Percentiles rank a stretch among this genome's conserved stretches.
Conservation (phyloP, 2,329 filamentous ascomycete genomes). For the Neophaeococcomyces mojaviensis region DNA sequence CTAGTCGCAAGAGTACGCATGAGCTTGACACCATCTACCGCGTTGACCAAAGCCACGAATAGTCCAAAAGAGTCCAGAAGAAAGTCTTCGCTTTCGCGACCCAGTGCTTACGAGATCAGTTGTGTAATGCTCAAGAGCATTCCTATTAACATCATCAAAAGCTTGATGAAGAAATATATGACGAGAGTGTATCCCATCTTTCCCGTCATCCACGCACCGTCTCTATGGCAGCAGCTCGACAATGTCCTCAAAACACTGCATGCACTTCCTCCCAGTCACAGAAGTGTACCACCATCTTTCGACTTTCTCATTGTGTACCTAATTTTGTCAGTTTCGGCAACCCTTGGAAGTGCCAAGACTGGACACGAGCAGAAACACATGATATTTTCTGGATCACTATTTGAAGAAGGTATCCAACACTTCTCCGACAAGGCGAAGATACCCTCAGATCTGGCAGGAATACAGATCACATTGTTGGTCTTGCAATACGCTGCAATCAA, state of each 20-base stretch:
- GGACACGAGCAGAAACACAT: conserved; percentile 28
- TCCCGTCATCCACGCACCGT: conserved; percentile 24
- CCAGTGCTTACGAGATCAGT: conserved; percentile 17
- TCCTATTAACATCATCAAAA: conserved; percentile 21
- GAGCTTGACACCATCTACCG: conserved; percentile 28
- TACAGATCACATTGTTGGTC: conserved; percentile 23
- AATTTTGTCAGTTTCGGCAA: conserved; percentile 28
- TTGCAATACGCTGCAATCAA: conserved; percentile 25
- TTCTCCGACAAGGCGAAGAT: conserved; percentile 25
- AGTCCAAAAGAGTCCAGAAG: conserved; percentile 15
- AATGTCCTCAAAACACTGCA: conserved; percentile 17
- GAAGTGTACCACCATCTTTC: conserved; percentile 22
- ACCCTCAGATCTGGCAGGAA: conserved; percentile 24
- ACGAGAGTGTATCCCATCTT: conserved; percentile 26
- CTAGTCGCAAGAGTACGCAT: conserved; percentile 27
- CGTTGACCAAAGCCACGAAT: conserved; percentile 17
- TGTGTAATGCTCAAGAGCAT: conserved; percentile 23
- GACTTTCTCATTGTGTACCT: conserved; percentile 29
- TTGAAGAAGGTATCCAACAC: conserved; percentile 29
- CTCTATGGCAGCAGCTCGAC: conserved; percentile 26
- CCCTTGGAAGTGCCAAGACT: conserved; percentile 26
- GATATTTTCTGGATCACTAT: conserved; percentile 26
- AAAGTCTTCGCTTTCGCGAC: conserved; percentile 16
- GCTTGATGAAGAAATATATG: conserved; percentile 28
- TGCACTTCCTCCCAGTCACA: conserved; percentile 18